These are phyloP conservation scores for Hypoxylon trugodes DNA, from an alignment of 495 filamentous ascomycete genomes.

Conservation along the genomic window DNA sequence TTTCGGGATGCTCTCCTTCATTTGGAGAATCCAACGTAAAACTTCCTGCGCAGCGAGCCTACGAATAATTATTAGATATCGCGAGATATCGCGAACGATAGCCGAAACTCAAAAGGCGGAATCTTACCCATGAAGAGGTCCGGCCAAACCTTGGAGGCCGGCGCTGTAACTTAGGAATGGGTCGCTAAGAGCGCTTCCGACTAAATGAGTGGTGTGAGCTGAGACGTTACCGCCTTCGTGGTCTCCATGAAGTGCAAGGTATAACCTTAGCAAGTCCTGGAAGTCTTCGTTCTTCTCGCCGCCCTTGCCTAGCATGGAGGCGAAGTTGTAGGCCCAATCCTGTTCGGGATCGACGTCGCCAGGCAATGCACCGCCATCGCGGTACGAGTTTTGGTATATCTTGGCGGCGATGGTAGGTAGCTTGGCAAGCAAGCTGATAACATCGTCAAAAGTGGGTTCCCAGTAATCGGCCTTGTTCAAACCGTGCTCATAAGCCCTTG, in stretches of 20 bases:
- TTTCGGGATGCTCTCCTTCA: conserved; percentile 86
- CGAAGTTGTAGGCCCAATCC: conserved; percentile 99
- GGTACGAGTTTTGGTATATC: conserved; percentile 92
- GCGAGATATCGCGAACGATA: not conserved
- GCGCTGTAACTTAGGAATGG: conserved; percentile 96
- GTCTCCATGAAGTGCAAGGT: conserved; percentile 95
- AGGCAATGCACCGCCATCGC: conserved; percentile 77
- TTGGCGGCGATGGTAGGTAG: conserved; percentile 96
- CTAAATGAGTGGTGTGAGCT: conserved; percentile 95
- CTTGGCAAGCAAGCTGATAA: conserved; percentile 92
- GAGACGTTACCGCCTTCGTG: conserved; percentile 99
- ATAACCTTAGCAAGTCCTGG: conserved; percentile 91
- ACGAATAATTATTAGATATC: not conserved
- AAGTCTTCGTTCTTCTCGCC: conserved; percentile 88
- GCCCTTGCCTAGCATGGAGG: conserved; percentile 92
- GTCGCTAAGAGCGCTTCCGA: conserved; percentile 94
- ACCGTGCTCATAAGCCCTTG: conserved; percentile 89
- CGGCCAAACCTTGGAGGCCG: conserved; percentile 92
- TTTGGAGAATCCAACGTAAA: conserved; percentile 91
- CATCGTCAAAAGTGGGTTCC: conserved; percentile 98
- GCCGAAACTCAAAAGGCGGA: not conserved
- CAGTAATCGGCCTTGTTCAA: conserved; percentile 95
- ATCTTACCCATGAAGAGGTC: conserved; percentile 84
- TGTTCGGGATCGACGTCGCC: conserved; percentile 80
- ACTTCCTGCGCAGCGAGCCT: conserved; percentile 95